These are phyloP conservation scores for Fonsecaea erecta DNA, from an alignment of 2,329 filamentous ascomycete genomes.

Conservation along the genomic window DNA sequence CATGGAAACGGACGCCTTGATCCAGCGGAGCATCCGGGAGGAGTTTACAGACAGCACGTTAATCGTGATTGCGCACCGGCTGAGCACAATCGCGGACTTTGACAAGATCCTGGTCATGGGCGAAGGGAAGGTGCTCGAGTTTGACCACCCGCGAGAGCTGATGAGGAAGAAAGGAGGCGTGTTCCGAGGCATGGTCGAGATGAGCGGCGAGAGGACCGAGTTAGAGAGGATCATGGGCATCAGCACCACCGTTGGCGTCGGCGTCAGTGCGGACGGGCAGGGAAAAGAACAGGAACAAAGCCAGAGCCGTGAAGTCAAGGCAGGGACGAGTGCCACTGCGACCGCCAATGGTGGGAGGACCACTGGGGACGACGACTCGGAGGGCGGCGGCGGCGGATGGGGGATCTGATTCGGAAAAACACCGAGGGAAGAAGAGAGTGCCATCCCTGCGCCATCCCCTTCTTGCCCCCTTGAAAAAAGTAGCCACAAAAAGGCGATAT, in stretches of 20 bases:
- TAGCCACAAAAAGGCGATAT: too few relatives aligned
- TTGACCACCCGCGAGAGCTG: conserved; percentile 66
- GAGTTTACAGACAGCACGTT: conserved; percentile 72
- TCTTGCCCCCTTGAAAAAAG: too few relatives aligned
- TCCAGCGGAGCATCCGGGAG: conserved; percentile 73
- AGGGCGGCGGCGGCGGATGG: background rate
- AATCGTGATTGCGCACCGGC: conserved; percentile 74
- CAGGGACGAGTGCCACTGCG: background rate
- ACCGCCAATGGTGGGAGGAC: background rate
- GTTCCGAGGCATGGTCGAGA: conserved; percentile 62
- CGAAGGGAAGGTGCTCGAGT: conserved; percentile 70
- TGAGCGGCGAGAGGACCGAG: conserved; percentile 44
- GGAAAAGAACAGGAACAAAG: background rate
- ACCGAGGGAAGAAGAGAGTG: too few relatives aligned
- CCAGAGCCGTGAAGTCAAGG: background rate
- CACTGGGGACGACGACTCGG: background rate
- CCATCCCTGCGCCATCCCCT: too few relatives aligned
- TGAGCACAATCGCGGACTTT: conserved; percentile 78
- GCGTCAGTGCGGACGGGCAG: background rate
- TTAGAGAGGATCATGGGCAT: conserved; percentile 38
- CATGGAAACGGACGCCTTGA: conserved; percentile 74
- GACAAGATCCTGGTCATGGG: conserved; percentile 74
- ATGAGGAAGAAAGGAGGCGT: conserved; percentile 58
- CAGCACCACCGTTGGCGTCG: background rate
- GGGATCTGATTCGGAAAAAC: background rate